A percentile compares a stretch with the other conserved stretches of the same genome.
Conservation (phyloP, 441 rosid species). For the Bruguiera hainesii region DNA sequence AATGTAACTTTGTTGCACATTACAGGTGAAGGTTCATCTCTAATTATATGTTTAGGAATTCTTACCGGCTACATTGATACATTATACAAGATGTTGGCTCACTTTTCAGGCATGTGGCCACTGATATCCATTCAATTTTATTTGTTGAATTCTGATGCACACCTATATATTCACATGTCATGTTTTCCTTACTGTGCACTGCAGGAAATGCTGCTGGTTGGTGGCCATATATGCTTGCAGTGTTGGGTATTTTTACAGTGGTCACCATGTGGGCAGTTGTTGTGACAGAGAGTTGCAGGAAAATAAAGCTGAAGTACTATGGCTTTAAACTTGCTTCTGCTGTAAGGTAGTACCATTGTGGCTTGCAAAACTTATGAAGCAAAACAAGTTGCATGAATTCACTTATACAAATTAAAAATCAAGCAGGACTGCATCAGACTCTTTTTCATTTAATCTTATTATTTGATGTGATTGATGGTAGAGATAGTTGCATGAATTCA, state of each 20-base stretch:
- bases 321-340: constrained; percentile 95
- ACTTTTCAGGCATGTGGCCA: constrained; percentile 62
- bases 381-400: too few species aligned
- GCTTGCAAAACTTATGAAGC: not conserved
- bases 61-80: constrained; percentile 92
- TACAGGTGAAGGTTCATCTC: constrained; percentile 91
- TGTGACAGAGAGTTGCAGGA: constrained; percentile 96
- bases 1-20: constrained; percentile 12
- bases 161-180: constrained; percentile 6
- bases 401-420: too few species aligned
- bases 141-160: too few species aligned
- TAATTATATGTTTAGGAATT: constrained; percentile 89
- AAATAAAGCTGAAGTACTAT: constrained; percentile 88
- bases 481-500: constrained; percentile 1
- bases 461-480: constrained; percentile 5
- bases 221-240: constrained; percentile 71
- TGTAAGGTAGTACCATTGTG: constrained; percentile 48
- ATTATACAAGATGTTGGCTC: constrained; percentile 81
- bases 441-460: constrained; percentile 1
- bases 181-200: constrained; percentile 14
- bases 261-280: constrained; percentile 97
- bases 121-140: constrained; percentile 8
- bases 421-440: too few species aligned
- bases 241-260: constrained; percentile 65
- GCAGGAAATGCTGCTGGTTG: constrained; percentile 68